Evolutionary conservation across 2,329 filamentous ascomycete species (phyloP).

Genomic region (Chalara sp.): DNA sequence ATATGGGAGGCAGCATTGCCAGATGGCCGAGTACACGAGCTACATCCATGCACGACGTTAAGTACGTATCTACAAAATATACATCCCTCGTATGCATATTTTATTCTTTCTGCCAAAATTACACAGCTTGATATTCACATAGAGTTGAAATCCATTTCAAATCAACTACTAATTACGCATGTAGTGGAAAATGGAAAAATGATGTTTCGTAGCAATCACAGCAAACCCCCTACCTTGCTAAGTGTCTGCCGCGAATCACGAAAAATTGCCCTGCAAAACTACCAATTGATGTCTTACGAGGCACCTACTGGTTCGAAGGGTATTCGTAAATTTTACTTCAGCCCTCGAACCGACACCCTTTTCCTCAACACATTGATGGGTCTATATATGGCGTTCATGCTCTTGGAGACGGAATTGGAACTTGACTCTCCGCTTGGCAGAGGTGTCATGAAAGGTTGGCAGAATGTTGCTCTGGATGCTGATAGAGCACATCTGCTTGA

Average conservation of each 20-base stretch:
- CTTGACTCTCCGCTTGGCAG: constrained; percentile 11
- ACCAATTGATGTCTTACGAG: constrained; percentile 21
- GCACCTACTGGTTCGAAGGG: constrained; percentile 5
- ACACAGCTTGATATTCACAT: not conserved
- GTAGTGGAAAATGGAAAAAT: constrained; percentile 23
- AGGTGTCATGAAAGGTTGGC: constrained; percentile 23
- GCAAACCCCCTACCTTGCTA: constrained; percentile 19
- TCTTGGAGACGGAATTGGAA: constrained; percentile 20
- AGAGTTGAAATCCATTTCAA: not conserved
- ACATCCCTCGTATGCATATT: too few species aligned
- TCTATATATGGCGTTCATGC: constrained; percentile 25
- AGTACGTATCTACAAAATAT: too few species aligned
- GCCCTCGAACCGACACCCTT: constrained; percentile 20
- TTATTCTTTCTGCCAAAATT: too few species aligned
- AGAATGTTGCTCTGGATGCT: constrained; percentile 25
- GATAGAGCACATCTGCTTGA: constrained; percentile 24
- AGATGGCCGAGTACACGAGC: constrained; percentile 22
- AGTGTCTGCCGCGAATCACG: constrained; percentile 21
- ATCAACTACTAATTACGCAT: constrained; percentile 1
- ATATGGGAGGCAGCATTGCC: constrained; percentile 20
- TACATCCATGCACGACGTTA: constrained; percentile 19
- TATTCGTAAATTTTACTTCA: constrained; percentile 20
- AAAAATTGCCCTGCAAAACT: constrained; percentile 16
- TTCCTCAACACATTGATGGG: constrained; percentile 25
- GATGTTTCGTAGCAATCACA: constrained; percentile 25